A percentile compares a stretch with the other conserved stretches of the same genome.
These are phyloP conservation scores for Protomyces inouyei DNA, from an alignment of 1,139 yeast genomes.

Conservation along the genomic window DNA sequence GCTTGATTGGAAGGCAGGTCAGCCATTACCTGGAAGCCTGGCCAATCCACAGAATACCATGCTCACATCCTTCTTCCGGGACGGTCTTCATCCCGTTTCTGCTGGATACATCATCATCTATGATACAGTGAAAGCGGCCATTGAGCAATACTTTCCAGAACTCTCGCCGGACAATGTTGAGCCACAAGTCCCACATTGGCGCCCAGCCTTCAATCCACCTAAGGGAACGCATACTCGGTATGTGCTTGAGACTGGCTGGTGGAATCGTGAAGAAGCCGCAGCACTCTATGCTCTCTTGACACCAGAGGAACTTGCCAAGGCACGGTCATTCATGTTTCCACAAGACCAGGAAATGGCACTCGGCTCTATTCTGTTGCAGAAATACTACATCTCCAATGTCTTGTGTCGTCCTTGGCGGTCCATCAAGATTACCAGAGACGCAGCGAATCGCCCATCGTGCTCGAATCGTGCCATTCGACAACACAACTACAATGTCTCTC, in stretches of 20 bases:
- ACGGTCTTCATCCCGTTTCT: constrained; percentile 67
- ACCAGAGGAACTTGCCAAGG: not conserved
- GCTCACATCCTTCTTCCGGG: constrained; percentile 40
- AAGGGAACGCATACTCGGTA: not conserved
- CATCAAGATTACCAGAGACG: constrained; percentile 2
- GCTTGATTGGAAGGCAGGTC: constrained; percentile 34
- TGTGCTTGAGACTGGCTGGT: constrained; percentile 3
- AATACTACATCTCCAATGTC: constrained; percentile 3
- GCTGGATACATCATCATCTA: constrained; percentile 55
- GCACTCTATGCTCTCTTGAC: not conserved
- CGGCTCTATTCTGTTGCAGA: constrained; percentile 13
- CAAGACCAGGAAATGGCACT: constrained; percentile 19
- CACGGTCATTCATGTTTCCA: constrained; percentile 2
- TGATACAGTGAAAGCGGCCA: constrained; percentile 16
- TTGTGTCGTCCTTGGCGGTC: not conserved
- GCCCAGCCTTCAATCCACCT: constrained; percentile 2
- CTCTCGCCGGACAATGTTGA: not conserved
- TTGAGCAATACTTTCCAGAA: not conserved
- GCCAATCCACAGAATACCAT: not conserved
- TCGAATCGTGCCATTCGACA: constrained; percentile 3
- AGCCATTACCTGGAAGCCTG: constrained; percentile 27
- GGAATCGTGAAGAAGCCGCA: not conserved
- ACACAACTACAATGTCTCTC: constrained; percentile 32
- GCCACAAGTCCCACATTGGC: constrained; percentile 13
- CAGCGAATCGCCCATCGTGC: not conserved